phyloP scores from a whole-genome alignment of 805 yeast species.

The Saccharomycopsis amapae region DNA sequence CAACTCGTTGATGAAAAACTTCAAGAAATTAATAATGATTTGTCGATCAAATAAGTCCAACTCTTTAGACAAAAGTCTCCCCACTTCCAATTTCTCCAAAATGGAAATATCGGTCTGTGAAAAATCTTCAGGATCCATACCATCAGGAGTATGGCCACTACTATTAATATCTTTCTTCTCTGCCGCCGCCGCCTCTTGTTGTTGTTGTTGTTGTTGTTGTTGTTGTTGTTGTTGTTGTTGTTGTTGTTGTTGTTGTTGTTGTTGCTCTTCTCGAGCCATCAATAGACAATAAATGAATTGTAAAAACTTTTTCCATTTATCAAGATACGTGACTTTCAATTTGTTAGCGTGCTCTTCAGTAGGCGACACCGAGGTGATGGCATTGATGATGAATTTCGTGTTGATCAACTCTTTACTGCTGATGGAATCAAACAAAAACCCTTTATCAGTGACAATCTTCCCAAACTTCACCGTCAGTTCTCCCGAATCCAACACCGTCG shows the following conservation, averaged over 20 bases:
- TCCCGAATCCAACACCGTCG: not conserved
- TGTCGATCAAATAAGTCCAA: constrained; percentile 1
- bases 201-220: too few relatives aligned
- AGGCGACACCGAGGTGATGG: not conserved
- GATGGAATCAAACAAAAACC: not conserved
- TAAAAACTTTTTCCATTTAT: not conserved
- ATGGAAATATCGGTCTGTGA: not conserved
- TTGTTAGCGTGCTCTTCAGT: not conserved
- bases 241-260: too few relatives aligned
- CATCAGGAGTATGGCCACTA: too few relatives aligned
- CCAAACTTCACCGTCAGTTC: not conserved
- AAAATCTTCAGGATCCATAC: not conserved
- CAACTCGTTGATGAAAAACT: constrained; percentile 5
- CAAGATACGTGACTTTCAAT: not conserved
- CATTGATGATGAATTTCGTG: not conserved
- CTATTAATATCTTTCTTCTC: too few relatives aligned
- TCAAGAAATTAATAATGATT: not conserved
- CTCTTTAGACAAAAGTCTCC: not conserved
- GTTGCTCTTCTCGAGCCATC: too few relatives aligned
- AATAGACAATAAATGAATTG: too few relatives aligned
- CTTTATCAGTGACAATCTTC: not conserved
- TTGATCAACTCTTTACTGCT: not conserved
- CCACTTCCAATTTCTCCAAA: not conserved
- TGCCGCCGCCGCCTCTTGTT: too few relatives aligned
- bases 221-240: not conserved